Base-by-base conservation (phyloP, 192 early-diverging fungal species). In the Entrophospora sp. region DNA sequence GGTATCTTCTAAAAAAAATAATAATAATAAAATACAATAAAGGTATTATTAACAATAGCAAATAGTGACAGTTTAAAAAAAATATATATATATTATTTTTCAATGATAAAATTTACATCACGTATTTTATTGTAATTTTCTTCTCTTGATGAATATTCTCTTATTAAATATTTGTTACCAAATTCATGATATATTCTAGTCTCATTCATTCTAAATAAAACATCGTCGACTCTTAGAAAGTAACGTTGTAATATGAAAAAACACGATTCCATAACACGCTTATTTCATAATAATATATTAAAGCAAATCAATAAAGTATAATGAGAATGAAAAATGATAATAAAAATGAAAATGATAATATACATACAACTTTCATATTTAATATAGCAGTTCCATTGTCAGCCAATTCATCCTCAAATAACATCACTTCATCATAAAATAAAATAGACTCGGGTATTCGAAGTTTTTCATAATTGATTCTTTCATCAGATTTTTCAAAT, bases 341-440 rank as follows among this genome's bases (percentile, higher is more conserved):
- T 20, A 52, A 20, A 28, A n/a, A 12, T 24, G 5, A 18, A 42
- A 14, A 25, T 38, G 22, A 22, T 32, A 5, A 31, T 53, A 28
- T 12, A 74, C 79, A 66, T 76, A 92, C 91, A 60, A 96, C 75
- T 67, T 89, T 87, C 38, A 86, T 87, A 1, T 79, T 83, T 30
- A 95, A 72, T 53, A 91, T 78, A 13, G 92, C 88, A 0, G 85
- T 84, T 25, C 96, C 96, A 70, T 97, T 97, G 66, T 99, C 96
- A 22, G 87, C 92, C 53, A 99, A 75, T 72, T 99, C 96, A 69
- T 99, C 96, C 69, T 99, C 96, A 69, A 85, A 99, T 45, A 99
- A 76, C 1, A 94, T 84, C 51, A 93, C 84, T 64, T 99, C 93
- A 72, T 96, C 95, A 69, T 91, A 99, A 69, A 92, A 96, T 43